Percentiles rank a stretch among this genome's conserved stretches.
Evolutionary conservation across 2,329 filamentous ascomycete species (phyloP).

Genomic region (Coniochaeta sp.): DNA sequence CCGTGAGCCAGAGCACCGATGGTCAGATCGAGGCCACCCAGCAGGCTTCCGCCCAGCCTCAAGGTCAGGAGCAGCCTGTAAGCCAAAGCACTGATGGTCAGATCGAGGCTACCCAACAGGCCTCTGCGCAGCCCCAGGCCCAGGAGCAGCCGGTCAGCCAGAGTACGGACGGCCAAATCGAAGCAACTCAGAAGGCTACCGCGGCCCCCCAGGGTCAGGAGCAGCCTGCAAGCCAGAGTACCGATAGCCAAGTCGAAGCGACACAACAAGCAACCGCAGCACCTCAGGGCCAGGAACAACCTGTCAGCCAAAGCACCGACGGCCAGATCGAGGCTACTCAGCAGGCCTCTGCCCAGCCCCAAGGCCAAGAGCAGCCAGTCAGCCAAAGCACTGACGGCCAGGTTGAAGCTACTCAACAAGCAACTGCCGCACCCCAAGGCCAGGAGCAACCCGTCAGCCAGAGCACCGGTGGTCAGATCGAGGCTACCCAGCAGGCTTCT

Average conservation of each 20-base stretch:
- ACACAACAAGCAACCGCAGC: background rate
- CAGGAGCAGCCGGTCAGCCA: too few relatives aligned
- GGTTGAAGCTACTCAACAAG: conserved; percentile 19
- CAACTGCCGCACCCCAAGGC: conserved; percentile 18
- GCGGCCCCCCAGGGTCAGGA: background rate
- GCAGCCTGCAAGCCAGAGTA: background rate
- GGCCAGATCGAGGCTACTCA: background rate
- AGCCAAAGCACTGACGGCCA: conserved; percentile 1
- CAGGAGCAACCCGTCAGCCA: conserved; percentile 18
- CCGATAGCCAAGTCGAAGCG: background rate
- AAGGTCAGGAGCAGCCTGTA: background rate
- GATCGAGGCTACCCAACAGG: background rate
- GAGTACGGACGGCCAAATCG: background rate
- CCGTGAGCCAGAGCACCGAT: background rate
- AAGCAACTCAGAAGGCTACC: background rate
- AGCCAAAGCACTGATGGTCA: background rate
- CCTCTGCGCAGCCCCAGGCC: background rate
- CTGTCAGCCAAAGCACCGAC: background rate
- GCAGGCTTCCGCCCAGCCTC: background rate
- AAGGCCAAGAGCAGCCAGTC: background rate
- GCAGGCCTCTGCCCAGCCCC: background rate
- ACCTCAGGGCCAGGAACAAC: background rate
- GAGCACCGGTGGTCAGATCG: conserved; percentile 1
- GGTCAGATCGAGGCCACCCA: background rate
- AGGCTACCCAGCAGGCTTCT: background rate